phyloP scores from a whole-genome alignment of 345 rosid genomes.

The Murraya paniculata region DNA sequence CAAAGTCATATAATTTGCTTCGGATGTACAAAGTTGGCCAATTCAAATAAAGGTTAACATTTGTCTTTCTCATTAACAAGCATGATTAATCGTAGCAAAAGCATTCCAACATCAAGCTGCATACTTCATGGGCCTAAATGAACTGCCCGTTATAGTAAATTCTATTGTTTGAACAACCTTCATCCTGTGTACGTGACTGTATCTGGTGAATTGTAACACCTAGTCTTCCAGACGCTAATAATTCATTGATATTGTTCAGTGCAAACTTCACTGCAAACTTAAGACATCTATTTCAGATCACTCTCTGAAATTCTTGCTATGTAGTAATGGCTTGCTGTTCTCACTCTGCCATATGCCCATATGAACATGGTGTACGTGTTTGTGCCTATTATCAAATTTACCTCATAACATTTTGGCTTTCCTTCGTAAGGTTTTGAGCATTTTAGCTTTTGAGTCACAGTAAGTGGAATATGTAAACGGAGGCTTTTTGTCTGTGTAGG shows the following conservation, averaged over 20 bases:
- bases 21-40: background rate
- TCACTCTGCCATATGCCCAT: background rate
- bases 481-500: constrained; percentile 31
- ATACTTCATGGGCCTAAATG: background rate
- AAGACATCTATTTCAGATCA: background rate
- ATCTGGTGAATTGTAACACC: background rate
- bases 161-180: background rate
- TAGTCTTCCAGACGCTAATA: background rate
- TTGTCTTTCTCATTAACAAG: background rate
- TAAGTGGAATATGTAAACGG: background rate
- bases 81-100: background rate
- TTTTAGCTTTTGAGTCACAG: background rate
- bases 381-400: no score
- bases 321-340: background rate
- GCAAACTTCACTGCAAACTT: background rate
- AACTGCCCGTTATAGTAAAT: background rate
- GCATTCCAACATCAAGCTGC: background rate
- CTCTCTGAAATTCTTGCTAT: background rate
- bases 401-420: background rate
- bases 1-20: background rate
- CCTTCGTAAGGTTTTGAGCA: background rate
- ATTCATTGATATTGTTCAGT: background rate
- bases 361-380: background rate
- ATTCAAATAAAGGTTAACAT: background rate
- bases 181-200: background rate